A percentile compares a stretch with the other conserved stretches of the same genome.
These are phyloP conservation scores for Gyrodon lividus DNA, from an alignment of 768 basidiomycete genomes.

Conservation along the genomic window DNA sequence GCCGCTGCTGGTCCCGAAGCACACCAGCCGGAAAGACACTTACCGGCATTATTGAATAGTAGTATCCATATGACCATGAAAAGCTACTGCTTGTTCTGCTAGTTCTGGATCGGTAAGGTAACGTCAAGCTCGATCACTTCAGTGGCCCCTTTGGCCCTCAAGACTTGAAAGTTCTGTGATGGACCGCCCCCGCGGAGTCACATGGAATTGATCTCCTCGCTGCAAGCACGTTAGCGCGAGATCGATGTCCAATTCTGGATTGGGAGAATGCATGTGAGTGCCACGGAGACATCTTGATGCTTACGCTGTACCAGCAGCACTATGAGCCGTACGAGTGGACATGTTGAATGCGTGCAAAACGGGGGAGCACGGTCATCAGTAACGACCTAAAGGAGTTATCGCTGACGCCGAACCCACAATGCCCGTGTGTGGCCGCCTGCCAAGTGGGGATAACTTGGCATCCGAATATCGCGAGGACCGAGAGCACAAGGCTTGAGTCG, in stretches of 20 bases:
- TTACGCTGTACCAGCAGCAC: neutral
- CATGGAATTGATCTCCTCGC: neutral
- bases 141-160: conserved; percentile 22
- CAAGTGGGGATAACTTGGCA: neutral
- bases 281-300: too few relatives aligned
- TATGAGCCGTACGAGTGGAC: neutral
- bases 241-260: neutral
- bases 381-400: too few relatives aligned
- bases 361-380: too few relatives aligned
- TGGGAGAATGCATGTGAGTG: conserved; percentile 1
- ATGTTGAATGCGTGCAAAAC: neutral
- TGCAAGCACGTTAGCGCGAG: neutral
- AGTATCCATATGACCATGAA: conserved; percentile 11
- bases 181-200: too few relatives aligned
- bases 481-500: too few relatives aligned
- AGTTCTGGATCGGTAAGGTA: conserved; percentile 8
- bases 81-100: neutral
- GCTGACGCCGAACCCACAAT: too few relatives aligned
- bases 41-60: conserved; percentile 16
- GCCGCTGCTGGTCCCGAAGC: neutral
- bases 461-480: neutral
- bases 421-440: neutral
- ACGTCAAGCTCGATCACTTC: conserved; percentile 27
- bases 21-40: neutral
- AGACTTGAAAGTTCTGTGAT: conserved; percentile 20